Conservation (phyloP, 2,329 filamentous ascomycete species). For the Trichoderma lentiforme region DNA sequence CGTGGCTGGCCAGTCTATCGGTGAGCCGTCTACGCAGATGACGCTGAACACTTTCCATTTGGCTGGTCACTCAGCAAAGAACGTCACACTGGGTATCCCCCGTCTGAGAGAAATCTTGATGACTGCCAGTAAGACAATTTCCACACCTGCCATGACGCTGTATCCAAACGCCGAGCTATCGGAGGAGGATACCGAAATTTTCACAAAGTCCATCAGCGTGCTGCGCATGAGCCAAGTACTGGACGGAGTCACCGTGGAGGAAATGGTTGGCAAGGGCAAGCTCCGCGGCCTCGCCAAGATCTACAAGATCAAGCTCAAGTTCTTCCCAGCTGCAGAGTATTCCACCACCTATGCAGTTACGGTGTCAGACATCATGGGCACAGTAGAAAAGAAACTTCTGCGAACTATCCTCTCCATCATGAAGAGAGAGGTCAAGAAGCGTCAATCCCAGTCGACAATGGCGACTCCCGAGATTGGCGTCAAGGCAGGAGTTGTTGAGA, state of each 20-base stretch:
- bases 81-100: conserved; percentile 97
- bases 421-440: conserved; percentile 79
- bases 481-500: conserved; percentile 52
- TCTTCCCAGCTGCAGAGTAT: conserved; percentile 86
- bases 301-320: conserved; percentile 75
- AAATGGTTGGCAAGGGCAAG: conserved; percentile 70
- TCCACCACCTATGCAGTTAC: conserved; percentile 79
- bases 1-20: conserved; percentile 92
- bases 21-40: conserved; percentile 98
- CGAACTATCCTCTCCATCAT: conserved; percentile 67
- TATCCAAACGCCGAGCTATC: conserved; percentile 70
- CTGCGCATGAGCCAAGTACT: conserved; percentile 80
- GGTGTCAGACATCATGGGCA: conserved; percentile 70
- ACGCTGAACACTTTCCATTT: conserved; percentile 99
- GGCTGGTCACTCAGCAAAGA: conserved; percentile 96
- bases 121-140: conserved; percentile 87
- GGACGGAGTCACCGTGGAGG: conserved; percentile 75
- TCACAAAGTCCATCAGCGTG: conserved; percentile 88
- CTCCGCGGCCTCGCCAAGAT: conserved; percentile 72
- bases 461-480: conserved; percentile 72
- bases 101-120: conserved; percentile 96
- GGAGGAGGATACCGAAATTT: conserved; percentile 66
- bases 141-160: conserved; percentile 87
- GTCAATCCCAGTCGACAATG: conserved; percentile 60
- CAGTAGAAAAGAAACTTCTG: conserved; percentile 79